A percentile compares a stretch with the other conserved stretches of the same genome.
Conservation (phyloP, 1,139 yeast genomes). For the Saccharomyces pastorianus region DNA sequence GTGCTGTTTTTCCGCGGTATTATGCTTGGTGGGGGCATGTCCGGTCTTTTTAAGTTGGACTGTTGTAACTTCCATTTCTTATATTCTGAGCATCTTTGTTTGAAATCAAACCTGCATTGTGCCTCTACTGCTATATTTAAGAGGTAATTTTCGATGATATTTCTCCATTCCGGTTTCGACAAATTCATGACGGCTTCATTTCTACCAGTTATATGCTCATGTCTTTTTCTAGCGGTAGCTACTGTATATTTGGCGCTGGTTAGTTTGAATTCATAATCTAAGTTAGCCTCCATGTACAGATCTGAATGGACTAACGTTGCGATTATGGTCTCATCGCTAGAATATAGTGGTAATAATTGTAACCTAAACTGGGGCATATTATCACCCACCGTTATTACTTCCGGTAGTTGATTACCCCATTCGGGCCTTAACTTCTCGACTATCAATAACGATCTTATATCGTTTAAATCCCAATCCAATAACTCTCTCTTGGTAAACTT, state of each 20-base stretch:
- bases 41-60: conserved; percentile 24
- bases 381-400: conserved; percentile 24
- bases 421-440: conserved; percentile 42
- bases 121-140: conserved; percentile 61
- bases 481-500: conserved; percentile 50
- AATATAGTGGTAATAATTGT: conserved; percentile 42
- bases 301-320: conserved; percentile 46
- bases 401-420: conserved; percentile 47
- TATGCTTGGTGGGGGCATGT: conserved; percentile 30
- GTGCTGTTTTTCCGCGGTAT: conserved; percentile 13
- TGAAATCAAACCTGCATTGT: conserved; percentile 55
- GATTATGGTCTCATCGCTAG: conserved; percentile 43
- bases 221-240: conserved; percentile 46
- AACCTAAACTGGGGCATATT: conserved; percentile 32
- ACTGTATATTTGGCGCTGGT: conserved; percentile 57
- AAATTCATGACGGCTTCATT: conserved; percentile 27
- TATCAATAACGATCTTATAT: conserved; percentile 52
- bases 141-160: conserved; percentile 56
- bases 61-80: conserved; percentile 34
- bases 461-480: conserved; percentile 59
- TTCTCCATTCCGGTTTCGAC: conserved; percentile 55
- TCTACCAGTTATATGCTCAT: conserved; percentile 29
- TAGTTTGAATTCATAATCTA: conserved; percentile 44
- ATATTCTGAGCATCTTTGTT: conserved; percentile 38
- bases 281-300: conserved; percentile 49